These are phyloP conservation scores for Verticillium nonalfalfae DNA, from an alignment of 2,329 filamentous ascomycete species.

Conservation along the genomic window DNA sequence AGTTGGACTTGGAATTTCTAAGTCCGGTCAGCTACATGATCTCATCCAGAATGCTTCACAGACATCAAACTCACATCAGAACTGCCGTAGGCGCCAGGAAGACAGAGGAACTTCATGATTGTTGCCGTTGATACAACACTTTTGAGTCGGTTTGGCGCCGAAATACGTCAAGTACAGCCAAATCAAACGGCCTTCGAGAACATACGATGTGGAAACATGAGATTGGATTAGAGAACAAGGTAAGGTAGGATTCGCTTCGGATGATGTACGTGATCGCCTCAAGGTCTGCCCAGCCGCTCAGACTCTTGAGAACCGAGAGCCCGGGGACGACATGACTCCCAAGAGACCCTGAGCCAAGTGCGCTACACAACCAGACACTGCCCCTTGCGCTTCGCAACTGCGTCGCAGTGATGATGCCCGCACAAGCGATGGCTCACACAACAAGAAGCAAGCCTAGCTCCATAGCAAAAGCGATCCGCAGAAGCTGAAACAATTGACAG, in stretches of 20 bases:
- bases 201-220: neutral
- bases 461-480: neutral
- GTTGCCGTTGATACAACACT: neutral
- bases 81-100: conserved; percentile 53
- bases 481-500: neutral
- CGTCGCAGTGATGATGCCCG: neutral
- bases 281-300: neutral
- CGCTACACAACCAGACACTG: neutral
- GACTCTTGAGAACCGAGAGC: neutral
- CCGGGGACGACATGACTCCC: neutral
- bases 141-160: neutral
- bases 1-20: conserved; percentile 53
- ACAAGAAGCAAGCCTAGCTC: neutral
- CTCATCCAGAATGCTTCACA: conserved; percentile 5
- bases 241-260: neutral
- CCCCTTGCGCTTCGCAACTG: neutral
- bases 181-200: no score
- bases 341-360: neutral
- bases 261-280: neutral
- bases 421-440: neutral
- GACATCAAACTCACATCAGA: conserved; percentile 34
- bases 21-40: conserved; percentile 5
- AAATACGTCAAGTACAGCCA: neutral
- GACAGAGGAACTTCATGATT: conserved; percentile 51
- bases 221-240: neutral